phyloP scores from a whole-genome alignment of 169 alveolate species.

The Plasmodium knowlesi region DNA sequence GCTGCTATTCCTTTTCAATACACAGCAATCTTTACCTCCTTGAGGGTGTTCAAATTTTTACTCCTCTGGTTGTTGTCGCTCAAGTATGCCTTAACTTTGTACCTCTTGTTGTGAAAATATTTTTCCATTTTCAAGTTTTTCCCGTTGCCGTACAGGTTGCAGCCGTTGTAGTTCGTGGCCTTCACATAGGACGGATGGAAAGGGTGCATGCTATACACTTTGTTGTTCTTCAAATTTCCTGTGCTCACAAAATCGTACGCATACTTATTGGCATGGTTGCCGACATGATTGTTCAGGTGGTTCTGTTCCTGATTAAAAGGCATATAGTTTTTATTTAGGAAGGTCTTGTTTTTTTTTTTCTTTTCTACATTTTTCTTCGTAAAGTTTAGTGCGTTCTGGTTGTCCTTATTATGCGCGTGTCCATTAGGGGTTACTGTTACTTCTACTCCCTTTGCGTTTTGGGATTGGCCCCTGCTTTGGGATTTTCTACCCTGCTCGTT shows the following conservation, averaged over 20 bases:
- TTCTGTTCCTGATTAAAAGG: slow-evolving; percentile 8
- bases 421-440: background rate
- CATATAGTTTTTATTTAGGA: slow-evolving; percentile 9
- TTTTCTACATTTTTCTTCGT: slow-evolving; percentile 17
- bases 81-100: slow-evolving; percentile 21
- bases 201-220: background rate
- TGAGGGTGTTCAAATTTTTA: slow-evolving; percentile 20
- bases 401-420: background rate
- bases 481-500: background rate
- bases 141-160: background rate
- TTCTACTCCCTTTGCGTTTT: slow-evolving; percentile 2
- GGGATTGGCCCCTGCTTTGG: background rate
- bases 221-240: slow-evolving; percentile 1
- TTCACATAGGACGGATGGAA: slow-evolving; percentile 7
- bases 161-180: slow-evolving; percentile 27
- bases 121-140: slow-evolving; percentile 19
- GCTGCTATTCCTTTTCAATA: background rate
- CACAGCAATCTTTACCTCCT: slow-evolving; percentile 38
- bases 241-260: background rate
- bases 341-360: slow-evolving; percentile 30
- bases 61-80: slow-evolving; percentile 18
- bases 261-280: background rate
- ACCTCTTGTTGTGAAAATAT: slow-evolving; percentile 27
- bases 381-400: slow-evolving; percentile 2
- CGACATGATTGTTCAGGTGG: too few species aligned